These are phyloP conservation scores for Penicillium thymicola DNA, from an alignment of 2,329 filamentous ascomycete species.

Conservation along the genomic window DNA sequence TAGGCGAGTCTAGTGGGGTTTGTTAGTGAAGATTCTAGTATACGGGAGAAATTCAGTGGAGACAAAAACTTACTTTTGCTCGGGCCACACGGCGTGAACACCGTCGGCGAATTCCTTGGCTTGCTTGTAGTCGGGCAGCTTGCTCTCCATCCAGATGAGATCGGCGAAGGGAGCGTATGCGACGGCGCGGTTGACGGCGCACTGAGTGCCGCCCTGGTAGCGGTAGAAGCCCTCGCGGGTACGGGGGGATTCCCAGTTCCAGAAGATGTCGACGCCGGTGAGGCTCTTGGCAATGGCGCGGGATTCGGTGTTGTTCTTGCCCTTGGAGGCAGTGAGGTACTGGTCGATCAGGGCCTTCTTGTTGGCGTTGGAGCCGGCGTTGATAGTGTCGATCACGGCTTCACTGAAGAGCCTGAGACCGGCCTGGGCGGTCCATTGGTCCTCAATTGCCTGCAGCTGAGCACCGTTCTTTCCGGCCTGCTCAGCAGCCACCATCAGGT, in stretches of 20 bases:
- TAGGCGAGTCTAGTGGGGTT: constrained; percentile 70
- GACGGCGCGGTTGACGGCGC: constrained; percentile 83
- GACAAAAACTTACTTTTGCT: constrained; percentile 75
- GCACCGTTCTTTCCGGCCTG: constrained; percentile 73
- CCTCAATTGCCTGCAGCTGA: constrained; percentile 86
- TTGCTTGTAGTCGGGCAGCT: constrained; percentile 86
- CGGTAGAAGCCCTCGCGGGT: constrained; percentile 96
- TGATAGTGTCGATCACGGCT: constrained; percentile 79
- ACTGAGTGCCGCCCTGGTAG: constrained; percentile 85
- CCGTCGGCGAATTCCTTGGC: constrained; percentile 90
- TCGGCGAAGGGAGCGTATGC: constrained; percentile 93
- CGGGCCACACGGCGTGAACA: constrained; percentile 89
- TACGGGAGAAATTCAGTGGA: neutral
- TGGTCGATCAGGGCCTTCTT: constrained; percentile 65
- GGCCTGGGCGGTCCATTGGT: constrained; percentile 77
- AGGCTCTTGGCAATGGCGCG: constrained; percentile 73
- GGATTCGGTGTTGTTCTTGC: constrained; percentile 82
- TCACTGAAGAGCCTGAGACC: constrained; percentile 86
- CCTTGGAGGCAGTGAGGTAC: constrained; percentile 67
- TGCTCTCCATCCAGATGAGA: constrained; percentile 99
- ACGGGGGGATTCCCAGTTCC: constrained; percentile 91
- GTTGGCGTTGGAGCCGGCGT: constrained; percentile 60
- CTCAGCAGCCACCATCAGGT: constrained; percentile 87
- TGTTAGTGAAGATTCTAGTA: constrained; percentile 13
- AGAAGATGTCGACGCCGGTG: constrained; percentile 78